A percentile compares a stretch with the other conserved stretches of the same genome.
Conservation (phyloP, 164 flowering plant genomes). For the Stephania cephalantha region DNA sequence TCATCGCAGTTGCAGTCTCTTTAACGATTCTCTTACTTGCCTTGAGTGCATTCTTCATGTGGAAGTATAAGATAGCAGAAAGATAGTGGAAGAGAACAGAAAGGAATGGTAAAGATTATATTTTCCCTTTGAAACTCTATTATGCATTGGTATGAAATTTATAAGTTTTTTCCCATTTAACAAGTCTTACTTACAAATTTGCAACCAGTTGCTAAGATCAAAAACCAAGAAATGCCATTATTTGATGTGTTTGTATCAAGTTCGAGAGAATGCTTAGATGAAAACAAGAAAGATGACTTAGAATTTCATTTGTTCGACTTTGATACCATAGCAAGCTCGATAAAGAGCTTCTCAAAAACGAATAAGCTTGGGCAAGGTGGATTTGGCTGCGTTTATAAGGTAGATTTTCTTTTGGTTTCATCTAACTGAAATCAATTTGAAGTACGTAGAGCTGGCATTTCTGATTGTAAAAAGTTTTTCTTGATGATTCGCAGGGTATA, state of each 20-base stretch:
- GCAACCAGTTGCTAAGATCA: neutral
- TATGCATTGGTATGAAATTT: neutral
- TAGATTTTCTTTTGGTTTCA: no score
- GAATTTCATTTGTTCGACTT: slow-evolving; percentile 7
- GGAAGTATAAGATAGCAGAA: neutral
- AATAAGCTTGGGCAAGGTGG: no score
- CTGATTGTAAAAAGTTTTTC: no score
- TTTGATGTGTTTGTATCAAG: neutral
- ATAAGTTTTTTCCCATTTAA: no score
- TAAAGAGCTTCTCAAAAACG: neutral
- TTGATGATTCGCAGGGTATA: no score
- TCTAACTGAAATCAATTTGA: no score
- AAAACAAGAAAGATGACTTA: neutral
- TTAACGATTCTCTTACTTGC: no score
- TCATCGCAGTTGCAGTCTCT: no score
- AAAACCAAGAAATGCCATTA: slow-evolving; percentile 9
- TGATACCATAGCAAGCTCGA: neutral
- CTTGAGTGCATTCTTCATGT: no score
- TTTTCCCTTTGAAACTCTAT: neutral
- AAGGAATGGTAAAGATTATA: neutral
- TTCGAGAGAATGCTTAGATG: neutral
- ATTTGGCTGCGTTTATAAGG: no score
- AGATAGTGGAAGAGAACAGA: neutral
- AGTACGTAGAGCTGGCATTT: no score
- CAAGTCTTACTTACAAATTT: no score